These are phyloP conservation scores for Lactarius hengduanensis DNA, from an alignment of 768 basidiomycete species.

Conservation along the genomic window DNA sequence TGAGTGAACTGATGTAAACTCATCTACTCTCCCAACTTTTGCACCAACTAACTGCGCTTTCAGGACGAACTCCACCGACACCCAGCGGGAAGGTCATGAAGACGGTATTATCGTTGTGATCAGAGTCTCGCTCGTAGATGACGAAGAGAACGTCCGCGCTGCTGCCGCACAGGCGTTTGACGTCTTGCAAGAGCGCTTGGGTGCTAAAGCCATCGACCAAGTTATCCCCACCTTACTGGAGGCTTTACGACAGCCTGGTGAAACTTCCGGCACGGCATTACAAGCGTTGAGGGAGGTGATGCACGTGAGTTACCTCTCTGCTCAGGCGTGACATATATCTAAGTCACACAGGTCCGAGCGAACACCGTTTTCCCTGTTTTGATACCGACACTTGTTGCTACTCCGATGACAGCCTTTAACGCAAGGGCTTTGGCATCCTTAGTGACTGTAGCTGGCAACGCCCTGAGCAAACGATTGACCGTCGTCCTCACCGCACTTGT, in stretches of 20 bases:
- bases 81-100: constrained; percentile 84
- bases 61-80: constrained; percentile 81
- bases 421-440: constrained; percentile 86
- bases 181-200: constrained; percentile 87
- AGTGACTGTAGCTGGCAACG: constrained; percentile 90
- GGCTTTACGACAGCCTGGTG: constrained; percentile 90
- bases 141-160: constrained; percentile 77
- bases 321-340: neutral
- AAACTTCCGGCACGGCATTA: constrained; percentile 91
- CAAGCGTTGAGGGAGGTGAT: constrained; percentile 93
- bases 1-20: constrained; percentile 84
- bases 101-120: constrained; percentile 86
- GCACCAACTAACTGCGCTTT: constrained; percentile 18
- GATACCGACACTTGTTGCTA: constrained; percentile 87
- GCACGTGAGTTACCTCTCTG: constrained; percentile 54
- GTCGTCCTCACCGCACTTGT: constrained; percentile 79
- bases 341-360: constrained; percentile 70
- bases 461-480: constrained; percentile 79
- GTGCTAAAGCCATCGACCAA: constrained; percentile 89
- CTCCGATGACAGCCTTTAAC: constrained; percentile 94
- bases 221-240: constrained; percentile 94
- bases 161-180: constrained; percentile 92
- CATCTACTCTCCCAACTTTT: constrained; percentile 1
- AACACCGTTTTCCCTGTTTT: constrained; percentile 95
- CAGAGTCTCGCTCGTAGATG: constrained; percentile 82